Conservation (phyloP, 2,329 filamentous ascomycete species). For the Seiridium cupressi region DNA sequence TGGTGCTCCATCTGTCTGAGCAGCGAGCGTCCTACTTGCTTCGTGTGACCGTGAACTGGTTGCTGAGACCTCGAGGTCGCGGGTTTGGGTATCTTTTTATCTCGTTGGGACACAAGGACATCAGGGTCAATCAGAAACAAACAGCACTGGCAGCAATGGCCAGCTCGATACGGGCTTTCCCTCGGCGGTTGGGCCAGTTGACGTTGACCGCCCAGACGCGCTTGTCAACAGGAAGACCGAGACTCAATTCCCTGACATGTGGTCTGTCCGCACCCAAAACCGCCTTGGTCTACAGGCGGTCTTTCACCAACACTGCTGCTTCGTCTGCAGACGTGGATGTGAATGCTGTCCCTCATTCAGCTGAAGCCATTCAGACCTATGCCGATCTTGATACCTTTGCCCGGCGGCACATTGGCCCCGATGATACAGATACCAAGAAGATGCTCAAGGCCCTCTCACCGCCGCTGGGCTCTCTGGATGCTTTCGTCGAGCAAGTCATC, state of each 20-base stretch:
- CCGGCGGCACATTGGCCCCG: slow-evolving; percentile 84
- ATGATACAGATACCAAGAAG: slow-evolving; percentile 62
- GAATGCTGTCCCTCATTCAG: slow-evolving; percentile 18
- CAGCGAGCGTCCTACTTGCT: neutral
- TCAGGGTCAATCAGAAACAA: too few species aligned
- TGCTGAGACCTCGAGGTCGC: neutral
- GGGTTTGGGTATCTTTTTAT: too few species aligned
- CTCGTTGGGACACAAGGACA: too few species aligned
- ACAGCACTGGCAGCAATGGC: slow-evolving; percentile 18
- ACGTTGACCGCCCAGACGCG: slow-evolving; percentile 24
- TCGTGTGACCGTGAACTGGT: neutral
- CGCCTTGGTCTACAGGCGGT: slow-evolving; percentile 8
- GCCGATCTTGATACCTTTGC: slow-evolving; percentile 63
- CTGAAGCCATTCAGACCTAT: slow-evolving; percentile 13
- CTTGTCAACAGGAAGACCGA: slow-evolving; percentile 15
- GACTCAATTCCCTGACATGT: slow-evolving; percentile 18
- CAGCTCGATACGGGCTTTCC: slow-evolving; percentile 20
- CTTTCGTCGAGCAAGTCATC: slow-evolving; percentile 82
- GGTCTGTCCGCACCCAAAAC: slow-evolving; percentile 16
- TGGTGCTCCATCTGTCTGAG: neutral
- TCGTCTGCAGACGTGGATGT: slow-evolving; percentile 11
- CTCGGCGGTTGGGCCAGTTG: slow-evolving; percentile 27
- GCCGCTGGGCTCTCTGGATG: slow-evolving; percentile 70
- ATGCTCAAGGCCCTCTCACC: slow-evolving; percentile 83
- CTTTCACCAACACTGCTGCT: slow-evolving; percentile 13